phyloP scores from a whole-genome alignment of 441 rosid species.

The Biscutella laevigata region DNA sequence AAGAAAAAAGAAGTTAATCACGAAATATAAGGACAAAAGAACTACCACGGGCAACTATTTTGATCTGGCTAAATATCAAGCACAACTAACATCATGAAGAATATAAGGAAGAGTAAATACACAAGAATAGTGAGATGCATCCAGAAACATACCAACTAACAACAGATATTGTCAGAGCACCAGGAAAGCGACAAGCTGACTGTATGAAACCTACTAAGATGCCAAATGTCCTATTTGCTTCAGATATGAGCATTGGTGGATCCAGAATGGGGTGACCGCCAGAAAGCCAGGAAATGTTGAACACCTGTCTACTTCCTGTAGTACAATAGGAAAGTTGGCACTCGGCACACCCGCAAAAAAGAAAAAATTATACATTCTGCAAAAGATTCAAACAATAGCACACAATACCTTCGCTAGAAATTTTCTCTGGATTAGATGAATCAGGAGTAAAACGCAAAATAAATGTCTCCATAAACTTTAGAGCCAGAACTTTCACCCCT shows the following conservation, averaged over 20 bases:
- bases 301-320: slow-evolving; percentile 52
- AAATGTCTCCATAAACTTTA: slow-evolving; percentile 86
- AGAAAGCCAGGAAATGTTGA: slow-evolving; percentile 71
- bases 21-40: not conserved
- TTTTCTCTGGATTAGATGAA: slow-evolving; percentile 47
- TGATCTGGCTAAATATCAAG: slow-evolving; percentile 6
- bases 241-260: slow-evolving; percentile 55
- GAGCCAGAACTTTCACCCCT: slow-evolving; percentile 68
- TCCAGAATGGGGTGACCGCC: slow-evolving; percentile 77
- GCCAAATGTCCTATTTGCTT: slow-evolving; percentile 59
- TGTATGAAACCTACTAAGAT: slow-evolving; percentile 56
- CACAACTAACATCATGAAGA: slow-evolving; percentile 6
- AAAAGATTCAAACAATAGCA: slow-evolving; percentile 11
- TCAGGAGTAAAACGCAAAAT: slow-evolving; percentile 75
- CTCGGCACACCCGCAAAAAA: slow-evolving; percentile 16
- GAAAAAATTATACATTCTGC: not conserved
- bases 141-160: slow-evolving; percentile 75
- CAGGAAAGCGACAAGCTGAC: slow-evolving; percentile 56
- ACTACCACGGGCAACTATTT: not conserved
- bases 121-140: slow-evolving; percentile 15
- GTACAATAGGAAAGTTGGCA: slow-evolving; percentile 22
- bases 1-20: not conserved
- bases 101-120: slow-evolving; percentile 3
- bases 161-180: slow-evolving; percentile 56
- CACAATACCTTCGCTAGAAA: slow-evolving; percentile 54